phyloP scores from a whole-genome alignment of 352 stramenopile species.

The Aphanomyces invadans region DNA sequence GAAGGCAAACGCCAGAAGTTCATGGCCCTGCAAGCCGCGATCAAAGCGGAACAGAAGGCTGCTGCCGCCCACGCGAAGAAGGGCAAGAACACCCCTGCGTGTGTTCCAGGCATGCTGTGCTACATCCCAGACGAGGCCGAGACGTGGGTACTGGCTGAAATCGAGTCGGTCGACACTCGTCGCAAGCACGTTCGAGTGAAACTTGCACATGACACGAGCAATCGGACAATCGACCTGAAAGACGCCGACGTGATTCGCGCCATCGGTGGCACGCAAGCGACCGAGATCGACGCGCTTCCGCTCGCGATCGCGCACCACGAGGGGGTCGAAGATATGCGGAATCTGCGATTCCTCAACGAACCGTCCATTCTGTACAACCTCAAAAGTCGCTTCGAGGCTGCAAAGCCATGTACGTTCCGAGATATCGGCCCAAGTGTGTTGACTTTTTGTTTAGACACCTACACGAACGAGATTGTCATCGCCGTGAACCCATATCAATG shows the following conservation, averaged over 20 bases:
- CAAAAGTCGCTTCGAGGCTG: constrained; percentile 82
- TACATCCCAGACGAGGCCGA: constrained; percentile 84
- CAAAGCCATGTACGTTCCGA: constrained; percentile 75
- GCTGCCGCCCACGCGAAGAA: constrained; percentile 34
- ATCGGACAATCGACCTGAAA: constrained; percentile 72
- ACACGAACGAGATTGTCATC: constrained; percentile 97
- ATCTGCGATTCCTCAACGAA: constrained; percentile 87
- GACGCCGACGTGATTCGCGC: constrained; percentile 77
- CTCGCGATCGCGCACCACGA: constrained; percentile 74
- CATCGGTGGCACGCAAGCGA: constrained; percentile 62
- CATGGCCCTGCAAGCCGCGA: constrained; percentile 69
- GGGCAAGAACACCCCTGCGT: constrained; percentile 70
- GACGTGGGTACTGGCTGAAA: constrained; percentile 75
- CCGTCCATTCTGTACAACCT: constrained; percentile 92
- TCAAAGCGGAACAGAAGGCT: constrained; percentile 76
- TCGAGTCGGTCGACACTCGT: constrained; percentile 77
- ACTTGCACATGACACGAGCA: constrained; percentile 47
- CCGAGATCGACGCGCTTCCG: constrained; percentile 72
- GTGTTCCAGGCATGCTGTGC: constrained; percentile 81
- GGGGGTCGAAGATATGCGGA: constrained; percentile 79
- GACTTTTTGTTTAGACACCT: constrained; percentile 66
- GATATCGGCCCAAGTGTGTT: constrained; percentile 1
- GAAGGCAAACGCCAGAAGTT: constrained; percentile 76
- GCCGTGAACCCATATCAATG: constrained; percentile 97
- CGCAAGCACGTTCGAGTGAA: constrained; percentile 74